phyloP scores from a whole-genome alignment of 495 filamentous ascomycete genomes.

The Hypoxylon lenormandii region DNA sequence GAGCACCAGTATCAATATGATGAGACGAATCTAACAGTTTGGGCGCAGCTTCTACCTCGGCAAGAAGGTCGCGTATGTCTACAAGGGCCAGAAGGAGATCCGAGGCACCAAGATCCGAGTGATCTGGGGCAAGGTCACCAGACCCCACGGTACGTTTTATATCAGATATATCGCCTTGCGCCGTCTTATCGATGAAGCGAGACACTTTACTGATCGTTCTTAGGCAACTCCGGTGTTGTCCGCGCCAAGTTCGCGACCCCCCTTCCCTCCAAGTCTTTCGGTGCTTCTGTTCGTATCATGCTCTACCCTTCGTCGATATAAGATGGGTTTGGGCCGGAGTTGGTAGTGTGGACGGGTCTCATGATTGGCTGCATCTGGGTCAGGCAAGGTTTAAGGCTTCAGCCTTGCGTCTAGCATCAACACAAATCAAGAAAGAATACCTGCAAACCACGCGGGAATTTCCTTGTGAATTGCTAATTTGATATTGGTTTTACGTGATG shows the following conservation, averaged over 20 bases:
- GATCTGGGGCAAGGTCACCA: constrained; percentile 98
- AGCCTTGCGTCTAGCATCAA: constrained; percentile 57
- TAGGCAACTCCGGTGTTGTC: constrained; percentile 95
- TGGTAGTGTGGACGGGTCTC: constrained; percentile 66
- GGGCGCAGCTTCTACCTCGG: constrained; percentile 81
- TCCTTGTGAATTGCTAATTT: constrained; percentile 40
- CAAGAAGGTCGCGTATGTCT: constrained; percentile 97
- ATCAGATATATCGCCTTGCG: not conserved
- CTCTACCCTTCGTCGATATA: constrained; percentile 90
- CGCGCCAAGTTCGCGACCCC: constrained; percentile 94
- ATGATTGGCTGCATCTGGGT: constrained; percentile 67
- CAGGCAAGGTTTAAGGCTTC: constrained; percentile 63
- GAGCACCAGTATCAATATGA: not conserved
- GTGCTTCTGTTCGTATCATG: constrained; percentile 97
- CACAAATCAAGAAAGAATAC: constrained; percentile 52
- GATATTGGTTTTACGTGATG: constrained; percentile 24
- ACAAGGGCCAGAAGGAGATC: constrained; percentile 89
- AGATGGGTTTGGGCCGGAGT: constrained; percentile 63
- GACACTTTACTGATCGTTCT: constrained; percentile 24
- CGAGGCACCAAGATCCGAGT: constrained; percentile 97
- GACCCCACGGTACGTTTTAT: constrained; percentile 81
- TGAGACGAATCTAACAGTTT: constrained; percentile 43
- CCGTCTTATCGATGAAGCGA: not conserved
- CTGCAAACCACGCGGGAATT: constrained; percentile 34
- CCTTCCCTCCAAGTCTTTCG: constrained; percentile 94